phyloP scores from a whole-genome alignment of 1,284 basidiomycete genomes.

The Tremellales sp. region DNA sequence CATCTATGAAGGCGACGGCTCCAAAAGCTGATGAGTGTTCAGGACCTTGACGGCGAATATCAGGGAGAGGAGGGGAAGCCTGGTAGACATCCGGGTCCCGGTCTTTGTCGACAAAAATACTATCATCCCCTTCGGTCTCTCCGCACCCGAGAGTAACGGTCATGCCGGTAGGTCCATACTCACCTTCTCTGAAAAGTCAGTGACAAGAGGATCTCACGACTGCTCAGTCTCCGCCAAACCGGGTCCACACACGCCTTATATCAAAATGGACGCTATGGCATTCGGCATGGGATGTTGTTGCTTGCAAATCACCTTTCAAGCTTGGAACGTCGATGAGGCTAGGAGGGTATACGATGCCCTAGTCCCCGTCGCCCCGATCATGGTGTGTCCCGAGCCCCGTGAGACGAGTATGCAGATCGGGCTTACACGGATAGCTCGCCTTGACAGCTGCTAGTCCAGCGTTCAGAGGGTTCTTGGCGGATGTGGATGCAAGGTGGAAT shows the following conservation, averaged over 20 bases:
- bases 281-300: slow-evolving; percentile 99
- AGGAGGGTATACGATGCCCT: slow-evolving; percentile 90
- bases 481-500: slow-evolving; percentile 98
- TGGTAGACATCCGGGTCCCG: slow-evolving; percentile 94
- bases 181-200: background rate
- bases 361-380: slow-evolving; percentile 87
- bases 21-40: slow-evolving; percentile 7
- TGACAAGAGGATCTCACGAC: too few species aligned
- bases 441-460: slow-evolving; percentile 90
- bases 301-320: slow-evolving; percentile 95
- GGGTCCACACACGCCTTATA: slow-evolving; percentile 57
- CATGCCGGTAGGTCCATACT: slow-evolving; percentile 24
- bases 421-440: slow-evolving; percentile 62
- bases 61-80: slow-evolving; percentile 78
- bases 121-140: slow-evolving; percentile 22
- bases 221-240: slow-evolving; percentile 44
- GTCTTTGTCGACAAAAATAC: slow-evolving; percentile 86
- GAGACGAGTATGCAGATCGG: background rate
- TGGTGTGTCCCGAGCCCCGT: slow-evolving; percentile 57
- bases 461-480: slow-evolving; percentile 90
- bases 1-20: background rate
- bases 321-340: slow-evolving; percentile 87
- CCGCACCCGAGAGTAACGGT: slow-evolving; percentile 23
- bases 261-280: slow-evolving; percentile 99
- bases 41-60: slow-evolving; percentile 97